A percentile compares a stretch with the other conserved stretches of the same genome.
These are phyloP conservation scores for Leavenworthia alabamica DNA, from an alignment of 345 rosid genomes.

Conservation along the genomic window DNA sequence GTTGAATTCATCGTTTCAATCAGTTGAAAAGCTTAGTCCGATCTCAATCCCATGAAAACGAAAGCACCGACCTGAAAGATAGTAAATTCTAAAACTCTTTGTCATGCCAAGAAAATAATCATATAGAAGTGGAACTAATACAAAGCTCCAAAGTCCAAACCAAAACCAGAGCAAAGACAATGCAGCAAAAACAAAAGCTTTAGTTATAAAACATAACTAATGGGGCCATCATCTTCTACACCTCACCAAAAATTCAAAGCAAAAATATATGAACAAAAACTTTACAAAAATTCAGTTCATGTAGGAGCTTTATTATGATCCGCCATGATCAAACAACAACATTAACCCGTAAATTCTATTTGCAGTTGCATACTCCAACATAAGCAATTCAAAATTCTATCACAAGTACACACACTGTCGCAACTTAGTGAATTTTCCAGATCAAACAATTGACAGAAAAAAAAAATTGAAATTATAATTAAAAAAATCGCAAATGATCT, in stretches of 20 bases:
- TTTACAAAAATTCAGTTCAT: neutral
- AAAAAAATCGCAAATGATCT: neutral
- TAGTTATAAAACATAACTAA: neutral
- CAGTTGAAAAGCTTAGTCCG: constrained; percentile 15
- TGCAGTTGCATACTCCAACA: neutral
- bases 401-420: neutral
- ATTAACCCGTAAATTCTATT: neutral
- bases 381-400: neutral
- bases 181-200: neutral
- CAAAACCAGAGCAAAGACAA: constrained; percentile 4
- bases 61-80: constrained; percentile 9
- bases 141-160: constrained; percentile 1
- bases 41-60: neutral
- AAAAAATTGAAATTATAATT: neutral
- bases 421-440: neutral
- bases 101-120: neutral
- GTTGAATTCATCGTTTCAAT: constrained; percentile 46
- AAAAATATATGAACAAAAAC: neutral
- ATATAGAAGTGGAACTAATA: neutral
- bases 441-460: neutral
- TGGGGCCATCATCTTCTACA: neutral
- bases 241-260: neutral
- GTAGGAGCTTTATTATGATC: neutral
- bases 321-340: neutral
- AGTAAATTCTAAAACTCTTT: neutral